Evolutionary conservation across 805 yeast genomes (phyloP).

Genomic region (Nematodospora valgi): DNA sequence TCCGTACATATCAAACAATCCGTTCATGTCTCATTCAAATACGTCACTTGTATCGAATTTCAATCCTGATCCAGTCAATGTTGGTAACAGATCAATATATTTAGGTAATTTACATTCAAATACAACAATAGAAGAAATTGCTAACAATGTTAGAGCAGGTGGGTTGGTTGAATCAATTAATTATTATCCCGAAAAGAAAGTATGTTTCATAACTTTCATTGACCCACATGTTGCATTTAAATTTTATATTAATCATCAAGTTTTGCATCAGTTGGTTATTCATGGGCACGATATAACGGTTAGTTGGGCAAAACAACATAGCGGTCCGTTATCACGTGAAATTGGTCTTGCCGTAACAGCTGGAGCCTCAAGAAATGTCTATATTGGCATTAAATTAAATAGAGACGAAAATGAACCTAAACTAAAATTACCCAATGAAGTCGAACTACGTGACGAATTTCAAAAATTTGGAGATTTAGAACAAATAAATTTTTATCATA

Average conservation of each 20-base stretch:
- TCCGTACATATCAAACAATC: neutral
- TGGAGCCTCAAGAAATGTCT: slow-evolving; percentile 76
- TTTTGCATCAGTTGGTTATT: slow-evolving; percentile 53
- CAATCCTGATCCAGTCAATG: slow-evolving; percentile 14
- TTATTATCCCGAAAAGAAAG: slow-evolving; percentile 47
- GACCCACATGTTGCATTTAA: slow-evolving; percentile 63
- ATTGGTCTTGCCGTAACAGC: slow-evolving; percentile 62
- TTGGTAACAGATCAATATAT: slow-evolving; percentile 65
- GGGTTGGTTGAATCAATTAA: slow-evolving; percentile 67
- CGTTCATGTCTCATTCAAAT: slow-evolving; percentile 2
- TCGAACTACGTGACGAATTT: slow-evolving; percentile 56
- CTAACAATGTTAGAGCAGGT: slow-evolving; percentile 70
- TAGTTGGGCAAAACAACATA: slow-evolving; percentile 68
- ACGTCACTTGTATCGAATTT: slow-evolving; percentile 8
- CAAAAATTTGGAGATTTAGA: slow-evolving; percentile 66
- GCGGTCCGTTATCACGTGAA: slow-evolving; percentile 58
- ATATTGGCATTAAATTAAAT: slow-evolving; percentile 55
- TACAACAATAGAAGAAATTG: slow-evolving; percentile 68
- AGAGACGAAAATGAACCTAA: slow-evolving; percentile 17
- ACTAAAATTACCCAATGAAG: slow-evolving; percentile 36
- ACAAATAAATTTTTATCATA: slow-evolving; percentile 68
- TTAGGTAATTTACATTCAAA: slow-evolving; percentile 63
- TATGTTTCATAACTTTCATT: slow-evolving; percentile 69
- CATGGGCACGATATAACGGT: slow-evolving; percentile 62
- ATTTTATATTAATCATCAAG: slow-evolving; percentile 58